Evolutionary conservation across 78 protist species (phyloP).

Genomic region (Mastigamoeba balamuthi): DNA sequence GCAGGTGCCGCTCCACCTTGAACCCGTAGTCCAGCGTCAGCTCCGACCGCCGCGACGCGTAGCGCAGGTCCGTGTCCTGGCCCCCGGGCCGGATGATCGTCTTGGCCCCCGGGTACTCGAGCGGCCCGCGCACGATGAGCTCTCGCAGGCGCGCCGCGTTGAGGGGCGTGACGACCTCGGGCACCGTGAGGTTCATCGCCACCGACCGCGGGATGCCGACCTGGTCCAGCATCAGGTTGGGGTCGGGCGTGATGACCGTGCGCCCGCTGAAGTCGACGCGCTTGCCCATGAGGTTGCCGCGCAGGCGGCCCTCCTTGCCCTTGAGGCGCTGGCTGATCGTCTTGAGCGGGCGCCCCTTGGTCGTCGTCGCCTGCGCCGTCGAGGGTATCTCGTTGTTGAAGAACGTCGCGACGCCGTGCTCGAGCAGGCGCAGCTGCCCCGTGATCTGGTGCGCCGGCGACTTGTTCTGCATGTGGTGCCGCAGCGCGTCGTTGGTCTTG

Average conservation of each 20-base stretch:
- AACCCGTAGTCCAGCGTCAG: slow-evolving; percentile 55
- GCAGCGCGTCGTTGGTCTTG: slow-evolving; percentile 10
- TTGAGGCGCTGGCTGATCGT: slow-evolving; percentile 92
- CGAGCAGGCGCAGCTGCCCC: slow-evolving; percentile 53
- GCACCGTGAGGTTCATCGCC: slow-evolving; percentile 91
- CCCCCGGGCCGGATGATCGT: slow-evolving; percentile 76
- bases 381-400: slow-evolving; percentile 88
- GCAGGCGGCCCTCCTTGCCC: slow-evolving; percentile 98
- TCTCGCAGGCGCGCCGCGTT: slow-evolving; percentile 76
- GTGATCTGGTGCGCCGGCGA: slow-evolving; percentile 55
- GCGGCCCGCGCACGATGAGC: slow-evolving; percentile 82
- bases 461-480: too few species aligned
- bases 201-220: slow-evolving; percentile 98
- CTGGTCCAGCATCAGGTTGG: slow-evolving; percentile 83
- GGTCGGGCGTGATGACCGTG: slow-evolving; percentile 99
- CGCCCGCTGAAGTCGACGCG: slow-evolving; percentile 98
- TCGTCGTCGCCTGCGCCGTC: slow-evolving; percentile 50
- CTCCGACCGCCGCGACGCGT: slow-evolving; percentile 22
- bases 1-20: slow-evolving; percentile 88
- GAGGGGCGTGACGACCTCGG: slow-evolving; percentile 92
- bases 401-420: slow-evolving; percentile 85
- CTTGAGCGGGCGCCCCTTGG: slow-evolving; percentile 91
- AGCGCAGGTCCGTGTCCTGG: slow-evolving; percentile 64
- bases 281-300: slow-evolving; percentile 99
- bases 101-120: slow-evolving; percentile 70